Evolutionary conservation across 2,329 filamentous ascomycete species (phyloP).

Genomic region (Talaromyces rugulosus): DNA sequence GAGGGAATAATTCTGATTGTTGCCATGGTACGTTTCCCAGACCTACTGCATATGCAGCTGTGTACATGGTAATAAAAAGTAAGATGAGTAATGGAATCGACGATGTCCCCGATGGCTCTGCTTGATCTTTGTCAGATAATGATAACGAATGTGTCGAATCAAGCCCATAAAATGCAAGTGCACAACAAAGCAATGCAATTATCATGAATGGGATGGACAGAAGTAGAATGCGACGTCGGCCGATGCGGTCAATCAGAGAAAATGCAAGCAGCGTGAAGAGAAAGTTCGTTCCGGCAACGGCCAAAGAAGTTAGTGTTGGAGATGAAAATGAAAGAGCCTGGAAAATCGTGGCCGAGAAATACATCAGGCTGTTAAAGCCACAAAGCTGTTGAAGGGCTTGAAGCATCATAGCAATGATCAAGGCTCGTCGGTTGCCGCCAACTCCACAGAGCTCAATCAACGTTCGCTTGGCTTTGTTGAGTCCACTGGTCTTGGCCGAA

Average conservation of each 20-base stretch:
- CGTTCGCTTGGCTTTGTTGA: slow-evolving; percentile 23
- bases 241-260: slow-evolving; percentile 71
- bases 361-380: slow-evolving; percentile 90
- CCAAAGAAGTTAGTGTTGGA: slow-evolving; percentile 74
- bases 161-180: slow-evolving; percentile 67
- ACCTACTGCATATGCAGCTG: slow-evolving; percentile 79
- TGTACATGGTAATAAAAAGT: slow-evolving; percentile 73
- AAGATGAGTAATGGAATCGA: slow-evolving; percentile 57
- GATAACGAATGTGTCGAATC: slow-evolving; percentile 35
- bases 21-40: slow-evolving; percentile 95
- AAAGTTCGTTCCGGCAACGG: slow-evolving; percentile 79
- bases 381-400: slow-evolving; percentile 86
- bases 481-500: slow-evolving; percentile 23
- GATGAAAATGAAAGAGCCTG: slow-evolving; percentile 70
- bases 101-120: slow-evolving; percentile 20
- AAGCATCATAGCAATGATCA: slow-evolving; percentile 79
- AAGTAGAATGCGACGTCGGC: slow-evolving; percentile 74
- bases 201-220: slow-evolving; percentile 83
- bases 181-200: slow-evolving; percentile 64
- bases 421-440: slow-evolving; percentile 59
- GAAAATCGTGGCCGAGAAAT: slow-evolving; percentile 82
- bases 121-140: slow-evolving; percentile 17
- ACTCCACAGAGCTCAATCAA: slow-evolving; percentile 29
- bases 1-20: slow-evolving; percentile 84
- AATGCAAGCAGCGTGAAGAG: slow-evolving; percentile 72